These are phyloP conservation scores for Podospora pseudoanserina DNA, from an alignment of 495 filamentous ascomycete species.

Conservation along the genomic window DNA sequence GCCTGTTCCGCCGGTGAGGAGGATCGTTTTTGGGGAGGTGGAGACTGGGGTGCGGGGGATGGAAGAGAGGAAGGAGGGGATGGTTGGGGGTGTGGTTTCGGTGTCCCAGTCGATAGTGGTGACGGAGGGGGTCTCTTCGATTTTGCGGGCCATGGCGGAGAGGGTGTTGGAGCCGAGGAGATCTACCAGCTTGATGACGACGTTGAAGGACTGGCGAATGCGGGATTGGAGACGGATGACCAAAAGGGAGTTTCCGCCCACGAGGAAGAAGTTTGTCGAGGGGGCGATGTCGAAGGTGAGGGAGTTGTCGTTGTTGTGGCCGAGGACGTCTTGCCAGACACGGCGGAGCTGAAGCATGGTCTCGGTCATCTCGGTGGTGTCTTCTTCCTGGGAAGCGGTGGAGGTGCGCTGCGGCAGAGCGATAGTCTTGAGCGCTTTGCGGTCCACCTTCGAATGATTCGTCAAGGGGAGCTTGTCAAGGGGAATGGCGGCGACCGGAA, in stretches of 20 bases:
- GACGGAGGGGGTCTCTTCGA: conserved; percentile 12
- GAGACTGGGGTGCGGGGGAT: background rate
- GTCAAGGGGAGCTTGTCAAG: conserved; percentile 43
- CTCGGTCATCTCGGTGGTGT: background rate
- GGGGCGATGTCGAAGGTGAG: conserved; percentile 4
- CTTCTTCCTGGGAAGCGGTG: background rate
- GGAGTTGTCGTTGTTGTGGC: background rate
- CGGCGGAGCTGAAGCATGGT: background rate
- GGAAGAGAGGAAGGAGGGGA: background rate
- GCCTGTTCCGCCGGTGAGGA: conserved; percentile 35
- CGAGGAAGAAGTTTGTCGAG: conserved; percentile 37
- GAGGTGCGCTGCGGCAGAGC: conserved; percentile 12
- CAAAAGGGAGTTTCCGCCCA: conserved; percentile 38
- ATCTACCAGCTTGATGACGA: conserved; percentile 16
- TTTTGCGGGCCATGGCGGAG: conserved; percentile 24
- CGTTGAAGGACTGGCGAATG: conserved; percentile 16
- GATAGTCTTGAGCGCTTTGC: conserved; percentile 38
- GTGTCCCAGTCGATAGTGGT: conserved; percentile 24
- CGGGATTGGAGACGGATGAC: conserved; percentile 29
- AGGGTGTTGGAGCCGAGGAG: conserved; percentile 33
- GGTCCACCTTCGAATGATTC: conserved; percentile 42
- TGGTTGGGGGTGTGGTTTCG: conserved; percentile 22
- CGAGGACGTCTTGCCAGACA: conserved; percentile 15
- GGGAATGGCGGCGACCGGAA: conserved; percentile 37
- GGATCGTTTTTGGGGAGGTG: conserved; percentile 13